These are phyloP conservation scores for Pugionium dolabratum DNA, from an alignment of 345 rosid genomes.

Conservation along the genomic window DNA sequence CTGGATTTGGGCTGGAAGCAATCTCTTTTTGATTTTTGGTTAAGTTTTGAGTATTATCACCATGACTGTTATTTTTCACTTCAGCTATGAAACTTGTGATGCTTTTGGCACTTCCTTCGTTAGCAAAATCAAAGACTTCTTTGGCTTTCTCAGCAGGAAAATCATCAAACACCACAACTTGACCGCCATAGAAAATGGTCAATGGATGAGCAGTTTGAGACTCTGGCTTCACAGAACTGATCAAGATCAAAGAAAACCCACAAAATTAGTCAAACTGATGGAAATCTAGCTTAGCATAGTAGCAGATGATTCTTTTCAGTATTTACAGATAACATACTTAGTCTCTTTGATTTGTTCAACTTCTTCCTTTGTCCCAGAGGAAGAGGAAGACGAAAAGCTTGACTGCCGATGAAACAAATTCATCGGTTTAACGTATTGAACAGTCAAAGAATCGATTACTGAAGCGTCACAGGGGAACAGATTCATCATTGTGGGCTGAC, in stretches of 20 bases:
- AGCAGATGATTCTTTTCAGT: not conserved
- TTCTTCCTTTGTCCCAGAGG: conserved; percentile 44
- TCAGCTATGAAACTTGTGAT: conserved; percentile 10
- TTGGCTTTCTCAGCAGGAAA: conserved; percentile 77
- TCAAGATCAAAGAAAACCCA: conserved; percentile 16
- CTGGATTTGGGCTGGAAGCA: conserved; percentile 35
- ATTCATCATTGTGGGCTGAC: conserved; percentile 53
- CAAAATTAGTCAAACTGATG: conserved; percentile 16
- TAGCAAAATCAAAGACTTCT: conserved; percentile 67
- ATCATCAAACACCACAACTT: conserved; percentile 69
- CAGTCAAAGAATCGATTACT: conserved; percentile 15
- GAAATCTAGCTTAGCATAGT: not conserved
- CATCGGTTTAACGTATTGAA: conserved; percentile 49
- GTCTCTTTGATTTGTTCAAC: conserved; percentile 40
- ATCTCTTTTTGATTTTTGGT: conserved; percentile 38
- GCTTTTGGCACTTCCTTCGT: conserved; percentile 48
- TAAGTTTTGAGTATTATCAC: conserved; percentile 30
- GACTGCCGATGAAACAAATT: conserved; percentile 59
- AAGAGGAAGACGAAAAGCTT: conserved; percentile 44
- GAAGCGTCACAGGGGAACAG: conserved; percentile 51
- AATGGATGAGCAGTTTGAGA: conserved; percentile 50
- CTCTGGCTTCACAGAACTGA: conserved; percentile 39
- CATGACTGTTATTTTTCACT: conserved; percentile 1
- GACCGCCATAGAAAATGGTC: conserved; percentile 84
- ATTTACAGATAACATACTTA: conserved; percentile 38